Conservation (phyloP, 1,284 basidiomycete species). For the Boletus smithii region DNA sequence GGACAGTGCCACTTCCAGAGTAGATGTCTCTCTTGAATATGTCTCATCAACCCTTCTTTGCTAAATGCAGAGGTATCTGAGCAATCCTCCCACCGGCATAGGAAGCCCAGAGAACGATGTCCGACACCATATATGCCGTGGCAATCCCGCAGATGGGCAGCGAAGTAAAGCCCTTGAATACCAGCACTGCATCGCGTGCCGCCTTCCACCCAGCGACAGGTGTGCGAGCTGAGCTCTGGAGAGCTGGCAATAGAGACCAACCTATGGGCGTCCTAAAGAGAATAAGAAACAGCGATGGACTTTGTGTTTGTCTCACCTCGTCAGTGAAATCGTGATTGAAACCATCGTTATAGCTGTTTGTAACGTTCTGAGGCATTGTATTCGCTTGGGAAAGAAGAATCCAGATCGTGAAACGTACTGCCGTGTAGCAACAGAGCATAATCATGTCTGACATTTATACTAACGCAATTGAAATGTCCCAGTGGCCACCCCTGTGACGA, state of each 20-base stretch:
- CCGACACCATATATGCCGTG: slow-evolving; percentile 21
- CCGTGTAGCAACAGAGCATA: background rate
- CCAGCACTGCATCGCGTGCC: slow-evolving; percentile 11
- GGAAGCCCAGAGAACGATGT: slow-evolving; percentile 11
- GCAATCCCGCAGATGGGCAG: slow-evolving; percentile 18
- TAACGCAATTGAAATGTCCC: background rate
- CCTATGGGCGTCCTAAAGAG: slow-evolving; percentile 24
- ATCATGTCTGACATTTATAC: slow-evolving; percentile 23
- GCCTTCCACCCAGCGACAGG: slow-evolving; percentile 24
- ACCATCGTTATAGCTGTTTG: slow-evolving; percentile 18
- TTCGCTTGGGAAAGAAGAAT: background rate
- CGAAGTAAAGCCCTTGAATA: slow-evolving; percentile 21
- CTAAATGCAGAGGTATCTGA: slow-evolving; percentile 15
- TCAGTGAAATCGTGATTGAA: slow-evolving; percentile 33
- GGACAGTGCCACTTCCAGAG: slow-evolving; percentile 28
- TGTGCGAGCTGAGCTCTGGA: slow-evolving; percentile 25
- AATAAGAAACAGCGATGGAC: slow-evolving; percentile 7
- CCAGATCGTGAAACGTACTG: background rate
- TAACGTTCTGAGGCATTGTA: slow-evolving; percentile 22
- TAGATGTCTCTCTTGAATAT: slow-evolving; percentile 28
- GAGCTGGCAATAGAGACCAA: slow-evolving; percentile 29
- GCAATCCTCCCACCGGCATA: slow-evolving; percentile 27
- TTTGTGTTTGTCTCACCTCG: slow-evolving; percentile 19
- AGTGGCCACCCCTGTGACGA: background rate
- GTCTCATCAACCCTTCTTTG: slow-evolving; percentile 24